phyloP scores from a whole-genome alignment of 305 asterid species.

The Rubia occidens region DNA sequence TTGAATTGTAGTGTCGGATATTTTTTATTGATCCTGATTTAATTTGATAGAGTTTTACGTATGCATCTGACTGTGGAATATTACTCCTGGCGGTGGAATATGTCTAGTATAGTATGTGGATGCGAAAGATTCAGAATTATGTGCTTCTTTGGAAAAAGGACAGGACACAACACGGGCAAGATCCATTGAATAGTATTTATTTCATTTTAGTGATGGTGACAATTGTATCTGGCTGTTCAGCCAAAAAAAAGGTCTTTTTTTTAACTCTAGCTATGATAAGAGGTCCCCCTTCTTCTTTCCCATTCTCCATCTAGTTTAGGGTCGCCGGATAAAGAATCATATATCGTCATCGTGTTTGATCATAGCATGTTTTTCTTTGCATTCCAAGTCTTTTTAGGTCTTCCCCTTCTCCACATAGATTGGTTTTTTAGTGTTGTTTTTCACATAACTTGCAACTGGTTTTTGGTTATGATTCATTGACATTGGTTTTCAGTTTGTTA shows the following conservation, averaged over 20 bases:
- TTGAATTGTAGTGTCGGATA: neutral
- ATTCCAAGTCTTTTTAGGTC: neutral
- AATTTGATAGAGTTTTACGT: neutral
- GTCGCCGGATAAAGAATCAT: neutral
- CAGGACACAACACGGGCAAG: neutral
- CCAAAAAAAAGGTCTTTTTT: neutral
- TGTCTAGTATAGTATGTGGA: neutral
- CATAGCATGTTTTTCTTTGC: too few relatives aligned
- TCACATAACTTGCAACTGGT: neutral
- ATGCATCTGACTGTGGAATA: neutral
- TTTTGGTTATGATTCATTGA: too few relatives aligned
- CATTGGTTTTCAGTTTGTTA: neutral
- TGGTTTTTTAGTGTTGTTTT: neutral
- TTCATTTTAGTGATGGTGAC: neutral
- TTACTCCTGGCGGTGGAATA: neutral
- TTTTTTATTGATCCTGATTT: neutral
- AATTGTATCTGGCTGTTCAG: neutral
- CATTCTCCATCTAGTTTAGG: neutral
- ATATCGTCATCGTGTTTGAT: neutral
- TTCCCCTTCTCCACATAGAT: neutral
- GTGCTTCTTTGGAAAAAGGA: neutral
- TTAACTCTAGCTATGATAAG: neutral
- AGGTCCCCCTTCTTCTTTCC: slow-evolving; percentile 2
- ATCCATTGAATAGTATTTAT: neutral
- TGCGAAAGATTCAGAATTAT: neutral